phyloP scores from a whole-genome alignment of 768 basidiomycete species.

The Hortiboletus flavorubellus region DNA sequence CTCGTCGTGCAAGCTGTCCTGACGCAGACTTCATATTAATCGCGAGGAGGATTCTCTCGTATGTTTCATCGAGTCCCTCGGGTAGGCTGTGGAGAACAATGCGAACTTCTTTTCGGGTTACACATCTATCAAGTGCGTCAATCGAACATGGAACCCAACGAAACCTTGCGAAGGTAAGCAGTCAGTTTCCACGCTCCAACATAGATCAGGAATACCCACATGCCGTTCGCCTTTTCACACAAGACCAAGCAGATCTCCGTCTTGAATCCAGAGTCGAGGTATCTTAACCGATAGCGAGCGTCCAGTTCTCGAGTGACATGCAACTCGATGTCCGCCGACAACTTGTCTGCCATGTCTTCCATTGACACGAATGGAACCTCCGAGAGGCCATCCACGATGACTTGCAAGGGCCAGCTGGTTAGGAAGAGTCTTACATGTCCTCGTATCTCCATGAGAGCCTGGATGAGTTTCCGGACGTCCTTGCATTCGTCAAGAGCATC shows the following conservation, averaged over 20 bases:
- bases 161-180: neutral
- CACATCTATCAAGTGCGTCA: neutral
- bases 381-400: neutral
- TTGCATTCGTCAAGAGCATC: slow-evolving; percentile 10
- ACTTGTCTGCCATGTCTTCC: neutral
- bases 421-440: neutral
- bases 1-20: neutral
- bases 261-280: neutral
- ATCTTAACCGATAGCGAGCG: neutral
- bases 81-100: neutral
- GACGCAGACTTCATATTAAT: neutral
- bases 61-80: neutral
- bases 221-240: neutral
- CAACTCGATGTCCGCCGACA: neutral
- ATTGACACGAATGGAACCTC: slow-evolving; percentile 1
- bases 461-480: neutral
- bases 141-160: slow-evolving; percentile 4
- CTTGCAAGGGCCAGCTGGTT: neutral
- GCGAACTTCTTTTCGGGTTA: neutral
- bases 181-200: neutral
- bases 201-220: neutral
- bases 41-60: slow-evolving; percentile 1
- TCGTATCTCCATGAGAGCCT: neutral
- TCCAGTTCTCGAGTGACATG: slow-evolving; percentile 2
- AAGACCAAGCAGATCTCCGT: neutral